phyloP scores from a whole-genome alignment of 805 yeast species.

The Ogataea methanolica region DNA sequence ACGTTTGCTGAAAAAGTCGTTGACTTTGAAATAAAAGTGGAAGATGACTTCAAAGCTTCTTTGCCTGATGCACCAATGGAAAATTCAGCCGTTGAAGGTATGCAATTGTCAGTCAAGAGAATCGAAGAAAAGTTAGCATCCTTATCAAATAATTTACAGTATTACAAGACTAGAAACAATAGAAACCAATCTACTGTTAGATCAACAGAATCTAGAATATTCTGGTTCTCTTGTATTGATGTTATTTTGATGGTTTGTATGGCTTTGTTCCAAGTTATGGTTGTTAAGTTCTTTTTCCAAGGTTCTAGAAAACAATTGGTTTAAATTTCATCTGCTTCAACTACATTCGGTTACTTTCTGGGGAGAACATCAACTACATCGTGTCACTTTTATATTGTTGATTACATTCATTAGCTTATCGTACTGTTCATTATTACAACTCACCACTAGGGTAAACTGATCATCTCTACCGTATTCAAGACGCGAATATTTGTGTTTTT shows the following conservation, averaged over 20 bases:
- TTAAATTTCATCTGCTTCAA: slow-evolving; percentile 17
- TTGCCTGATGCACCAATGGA: slow-evolving; percentile 56
- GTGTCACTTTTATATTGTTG: no score
- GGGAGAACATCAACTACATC: no score
- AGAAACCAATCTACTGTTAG: slow-evolving; percentile 82
- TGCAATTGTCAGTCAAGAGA: slow-evolving; percentile 49
- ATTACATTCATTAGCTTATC: no score
- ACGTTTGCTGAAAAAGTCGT: slow-evolving; percentile 78
- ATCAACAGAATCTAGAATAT: slow-evolving; percentile 59
- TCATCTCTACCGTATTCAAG: no score
- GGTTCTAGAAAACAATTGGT: slow-evolving; percentile 66
- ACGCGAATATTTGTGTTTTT: no score
- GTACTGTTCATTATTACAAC: no score
- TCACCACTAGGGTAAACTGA: no score
- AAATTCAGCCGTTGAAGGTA: slow-evolving; percentile 50
- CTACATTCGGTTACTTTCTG: no score
- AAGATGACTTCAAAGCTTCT: slow-evolving; percentile 53
- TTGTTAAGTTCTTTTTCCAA: slow-evolving; percentile 68
- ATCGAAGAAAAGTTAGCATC: slow-evolving; percentile 59
- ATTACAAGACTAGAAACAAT: slow-evolving; percentile 85
- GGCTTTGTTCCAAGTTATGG: slow-evolving; percentile 64
- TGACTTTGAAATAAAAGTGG: slow-evolving; percentile 70
- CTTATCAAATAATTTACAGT: slow-evolving; percentile 58
- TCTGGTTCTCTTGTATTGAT: slow-evolving; percentile 62
- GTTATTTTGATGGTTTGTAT: slow-evolving; percentile 60